A percentile compares a stretch with the other conserved stretches of the same genome.
Evolutionary conservation across 2,329 filamentous ascomycete genomes (phyloP).

Genomic region (Davidsoniella eucalypti): DNA sequence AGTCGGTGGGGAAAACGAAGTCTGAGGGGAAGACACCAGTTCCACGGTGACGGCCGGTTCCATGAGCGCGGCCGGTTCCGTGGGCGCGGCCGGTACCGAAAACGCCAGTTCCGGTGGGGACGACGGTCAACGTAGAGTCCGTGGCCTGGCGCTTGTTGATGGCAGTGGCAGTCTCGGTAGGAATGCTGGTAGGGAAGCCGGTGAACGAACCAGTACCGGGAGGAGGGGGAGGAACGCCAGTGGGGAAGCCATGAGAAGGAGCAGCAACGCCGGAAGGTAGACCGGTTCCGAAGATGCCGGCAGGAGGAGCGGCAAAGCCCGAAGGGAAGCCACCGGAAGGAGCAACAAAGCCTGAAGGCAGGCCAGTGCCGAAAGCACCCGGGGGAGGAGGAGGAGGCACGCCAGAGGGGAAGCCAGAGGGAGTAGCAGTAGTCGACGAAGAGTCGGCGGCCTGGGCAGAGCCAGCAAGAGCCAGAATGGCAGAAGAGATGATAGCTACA

Average conservation of each 20-base stretch:
- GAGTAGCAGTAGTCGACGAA: not conserved
- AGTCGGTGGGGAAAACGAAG: not conserved
- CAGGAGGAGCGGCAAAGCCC: not conserved
- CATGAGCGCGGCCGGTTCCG: constrained; percentile 1
- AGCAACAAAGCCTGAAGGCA: not conserved
- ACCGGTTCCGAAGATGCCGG: not conserved
- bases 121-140: not conserved
- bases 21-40: not conserved
- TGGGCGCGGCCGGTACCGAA: not conserved
- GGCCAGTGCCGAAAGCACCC: not conserved
- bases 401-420: constrained; percentile 6
- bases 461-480: constrained; percentile 7
- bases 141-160: not conserved
- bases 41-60: not conserved
- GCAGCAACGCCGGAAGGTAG: not conserved
- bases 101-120: constrained; percentile 1
- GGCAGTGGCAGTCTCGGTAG: not conserved
- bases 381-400: not conserved
- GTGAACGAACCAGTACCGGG: not conserved
- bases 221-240: not conserved
- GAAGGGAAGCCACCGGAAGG: not conserved
- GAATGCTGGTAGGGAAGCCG: not conserved
- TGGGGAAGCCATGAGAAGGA: not conserved
- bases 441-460: constrained; percentile 4
- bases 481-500: constrained; percentile 5